These are phyloP conservation scores for Penicillium ucsense DNA, from an alignment of 495 filamentous ascomycete genomes.

Conservation along the genomic window DNA sequence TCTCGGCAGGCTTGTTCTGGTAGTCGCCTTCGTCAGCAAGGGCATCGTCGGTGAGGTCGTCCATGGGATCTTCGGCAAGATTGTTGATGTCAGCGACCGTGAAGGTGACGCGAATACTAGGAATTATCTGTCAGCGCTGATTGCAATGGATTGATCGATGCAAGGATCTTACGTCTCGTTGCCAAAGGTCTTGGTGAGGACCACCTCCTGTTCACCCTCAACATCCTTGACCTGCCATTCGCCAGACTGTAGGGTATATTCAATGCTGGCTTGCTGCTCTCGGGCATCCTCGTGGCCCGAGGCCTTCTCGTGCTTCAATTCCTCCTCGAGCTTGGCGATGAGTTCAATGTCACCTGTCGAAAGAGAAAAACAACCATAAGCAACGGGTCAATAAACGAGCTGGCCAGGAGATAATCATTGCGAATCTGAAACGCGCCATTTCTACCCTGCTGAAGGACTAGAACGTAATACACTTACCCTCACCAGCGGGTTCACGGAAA, in stretches of 20 bases:
- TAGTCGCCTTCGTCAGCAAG: constrained; percentile 42
- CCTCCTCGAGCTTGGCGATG: constrained; percentile 39
- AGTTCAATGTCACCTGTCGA: constrained; percentile 37
- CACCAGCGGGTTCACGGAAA: constrained; percentile 47
- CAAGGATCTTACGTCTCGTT: constrained; percentile 61
- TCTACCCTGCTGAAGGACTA: too few species aligned
- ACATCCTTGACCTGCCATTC: constrained; percentile 61
- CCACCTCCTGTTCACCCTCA: constrained; percentile 77
- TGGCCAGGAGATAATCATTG: too few species aligned
- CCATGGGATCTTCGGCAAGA: constrained; percentile 47
- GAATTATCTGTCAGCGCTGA: constrained; percentile 5
- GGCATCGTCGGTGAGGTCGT: constrained; percentile 37
- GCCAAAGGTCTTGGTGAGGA: constrained; percentile 70
- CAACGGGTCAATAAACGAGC: neutral
- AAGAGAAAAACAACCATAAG: constrained; percentile 7
- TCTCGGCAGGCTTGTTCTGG: constrained; percentile 48
- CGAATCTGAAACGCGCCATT: too few species aligned
- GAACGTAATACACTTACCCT: constrained; percentile 31
- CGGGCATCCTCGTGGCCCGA: constrained; percentile 29
- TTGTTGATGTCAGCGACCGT: constrained; percentile 84
- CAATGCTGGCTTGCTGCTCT: constrained; percentile 60
- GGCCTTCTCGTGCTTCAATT: constrained; percentile 38
- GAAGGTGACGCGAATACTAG: constrained; percentile 82
- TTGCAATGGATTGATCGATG: neutral
- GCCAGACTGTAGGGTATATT: constrained; percentile 68